Base-by-base conservation (phyloP, 2,329 filamentous ascomycete species). In the Lachnellula subtilissima region DNA sequence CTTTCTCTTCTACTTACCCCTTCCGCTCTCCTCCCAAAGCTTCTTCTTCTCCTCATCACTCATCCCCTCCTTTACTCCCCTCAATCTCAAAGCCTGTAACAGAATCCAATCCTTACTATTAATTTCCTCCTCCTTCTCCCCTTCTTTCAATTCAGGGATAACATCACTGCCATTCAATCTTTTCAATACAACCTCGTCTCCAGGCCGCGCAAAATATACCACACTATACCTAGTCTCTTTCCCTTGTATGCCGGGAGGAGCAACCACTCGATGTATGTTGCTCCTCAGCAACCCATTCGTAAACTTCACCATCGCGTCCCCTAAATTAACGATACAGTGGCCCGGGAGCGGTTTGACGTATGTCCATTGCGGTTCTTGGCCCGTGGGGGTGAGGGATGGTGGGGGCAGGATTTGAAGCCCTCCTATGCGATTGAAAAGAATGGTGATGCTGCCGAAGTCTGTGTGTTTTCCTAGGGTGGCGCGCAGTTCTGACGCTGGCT, bases 131-230 rank as follows among this genome's bases (percentile, higher is more conserved):
- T 61, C 66, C 6, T 55, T 47, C 35, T 57, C 57, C 2, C 53
- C 61, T n/a, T 62, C 59, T 12, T 46, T 28, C 23, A 56, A n/a
- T 19, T 52, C 48, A 4, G 64, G 63, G 12, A 65, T 63, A 14
- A 66, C 45, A 49, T 61, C 55, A 23, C 64, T 60, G 11, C 64
- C 60, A 37, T 61, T 55, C 37, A 67, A 37, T n/a, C 62, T 42
- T 37, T 50, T 59, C 54, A 67, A 49, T 11, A 61, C 39, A 1
- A 79, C 74, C 23, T 75, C 70, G 67, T 80, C 74, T 62, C 75
- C 77, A 3, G 79, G 79, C 59, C 80, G 65, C 28, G 73, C 70
- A 66, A 83, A 83, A 62, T 82, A 82, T 9, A 82, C 79, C 19
- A 83, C 60, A 66, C 78, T 81, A 63, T 76, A 78, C 53, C 81